Evolutionary conservation across 1,139 yeast species (phyloP).

Genomic region (Hanseniaspora sp.): DNA sequence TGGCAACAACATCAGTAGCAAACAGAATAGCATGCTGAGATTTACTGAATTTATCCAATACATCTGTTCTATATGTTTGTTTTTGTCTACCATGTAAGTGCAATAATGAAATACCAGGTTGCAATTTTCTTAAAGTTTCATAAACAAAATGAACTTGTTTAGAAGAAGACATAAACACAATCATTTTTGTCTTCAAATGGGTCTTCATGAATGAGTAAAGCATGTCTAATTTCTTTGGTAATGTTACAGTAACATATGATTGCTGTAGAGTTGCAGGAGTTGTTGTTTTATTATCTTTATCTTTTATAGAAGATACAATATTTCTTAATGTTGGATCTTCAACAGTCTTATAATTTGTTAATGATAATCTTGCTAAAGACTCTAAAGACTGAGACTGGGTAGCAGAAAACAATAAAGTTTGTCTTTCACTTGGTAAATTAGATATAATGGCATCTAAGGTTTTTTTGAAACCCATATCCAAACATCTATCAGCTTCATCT

Average conservation of each 20-base stretch:
- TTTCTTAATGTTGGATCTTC: slow-evolving; percentile 31
- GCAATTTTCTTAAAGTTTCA: slow-evolving; percentile 80
- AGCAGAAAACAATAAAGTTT: slow-evolving; percentile 81
- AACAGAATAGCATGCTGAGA: slow-evolving; percentile 82
- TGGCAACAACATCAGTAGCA: slow-evolving; percentile 94
- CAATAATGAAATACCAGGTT: slow-evolving; percentile 89
- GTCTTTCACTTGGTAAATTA: slow-evolving; percentile 76
- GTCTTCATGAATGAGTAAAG: slow-evolving; percentile 84
- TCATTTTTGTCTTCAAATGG: slow-evolving; percentile 71
- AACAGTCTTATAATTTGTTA: slow-evolving; percentile 65
- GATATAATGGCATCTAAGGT: slow-evolving; percentile 77
- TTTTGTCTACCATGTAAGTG: slow-evolving; percentile 93
- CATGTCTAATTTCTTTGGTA: slow-evolving; percentile 74
- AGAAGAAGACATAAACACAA: slow-evolving; percentile 84
- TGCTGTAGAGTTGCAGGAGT: slow-evolving; percentile 84
- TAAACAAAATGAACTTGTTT: slow-evolving; percentile 91
- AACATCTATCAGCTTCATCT: slow-evolving; percentile 92
- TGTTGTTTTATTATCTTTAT: slow-evolving; percentile 35
- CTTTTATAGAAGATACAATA: slow-evolving; percentile 29
- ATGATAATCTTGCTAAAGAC: slow-evolving; percentile 79
- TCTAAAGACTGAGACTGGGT: slow-evolving; percentile 82
- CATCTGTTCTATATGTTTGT: slow-evolving; percentile 84
- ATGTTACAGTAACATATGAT: slow-evolving; percentile 57
- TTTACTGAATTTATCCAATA: slow-evolving; percentile 71
- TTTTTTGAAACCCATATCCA: slow-evolving; percentile 92